Base-by-base conservation (phyloP, 768 basidiomycete genomes). In the Boletus fagicola region DNA sequence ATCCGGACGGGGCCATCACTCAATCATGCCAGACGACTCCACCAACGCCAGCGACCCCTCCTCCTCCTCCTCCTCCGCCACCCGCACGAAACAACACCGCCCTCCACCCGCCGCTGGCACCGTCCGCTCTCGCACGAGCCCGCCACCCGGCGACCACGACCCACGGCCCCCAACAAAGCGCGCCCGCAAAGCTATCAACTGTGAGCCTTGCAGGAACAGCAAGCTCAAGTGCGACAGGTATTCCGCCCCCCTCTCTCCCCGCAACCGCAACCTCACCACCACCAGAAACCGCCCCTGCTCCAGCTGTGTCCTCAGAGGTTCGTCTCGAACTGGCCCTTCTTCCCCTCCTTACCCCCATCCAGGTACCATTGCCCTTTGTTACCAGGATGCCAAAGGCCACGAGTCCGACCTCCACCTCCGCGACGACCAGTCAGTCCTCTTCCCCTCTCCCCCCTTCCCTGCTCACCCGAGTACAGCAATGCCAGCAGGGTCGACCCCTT, bases 221-320 rank as follows among this genome's bases (percentile, higher is more conserved):
- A 91, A 92, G 75, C 83, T 92, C 64, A 92, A 93, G 75, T 93
- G 91, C 76, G 91, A 93, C 73, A 85, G 90, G 90, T 88, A 28
- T 36, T n/a, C 24, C 35, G 5, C 22, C 16, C 24, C 28, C 28
- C n/a, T 13, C 31, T 24, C 3, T 15, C 16, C 13, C 6, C 28
- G 5, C 15, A 3, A 16, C 31, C 12, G 24, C 43, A 1, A 1
- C 16, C 42, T 36, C 55, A 54, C 56, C 42, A 33, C 55, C 50
- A 0, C 40, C 69, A 92, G 91, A 73, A 91, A 87, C 65, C 85
- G 90, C 12, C 91, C 91, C n/a, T 93, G 91, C 66, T 92, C 90
- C 4, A 90, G 88, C 20, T 93, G 91, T 71, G 90, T 92, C 46
- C 77, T 92, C 62, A 79, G 91, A 75, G 91, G 90, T 85, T 53